Conservation (phyloP, 176 grass and related monocot species). For the Phoenix roebelenii region DNA sequence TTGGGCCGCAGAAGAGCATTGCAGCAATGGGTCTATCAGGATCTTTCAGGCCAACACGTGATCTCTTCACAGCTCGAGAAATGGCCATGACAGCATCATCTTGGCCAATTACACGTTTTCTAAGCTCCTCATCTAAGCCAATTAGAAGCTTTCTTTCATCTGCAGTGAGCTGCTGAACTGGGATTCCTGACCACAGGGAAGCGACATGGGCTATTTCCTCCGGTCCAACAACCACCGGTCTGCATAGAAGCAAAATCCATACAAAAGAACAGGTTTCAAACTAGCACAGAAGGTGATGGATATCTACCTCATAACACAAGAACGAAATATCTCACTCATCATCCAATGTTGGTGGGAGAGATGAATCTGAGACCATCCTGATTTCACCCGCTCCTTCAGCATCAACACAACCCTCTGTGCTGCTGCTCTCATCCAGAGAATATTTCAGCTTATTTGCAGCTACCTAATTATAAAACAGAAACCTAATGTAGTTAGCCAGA, state of each 20-base stretch:
- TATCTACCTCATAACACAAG: constrained; percentile 1
- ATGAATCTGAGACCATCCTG: constrained; percentile 19
- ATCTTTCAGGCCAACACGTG: constrained; percentile 74
- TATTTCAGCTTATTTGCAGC: constrained; percentile 75
- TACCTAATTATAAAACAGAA: constrained; percentile 37
- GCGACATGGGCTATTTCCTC: constrained; percentile 92
- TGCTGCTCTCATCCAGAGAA: constrained; percentile 45
- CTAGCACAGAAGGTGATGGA: background rate
- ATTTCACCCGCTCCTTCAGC: constrained; percentile 20
- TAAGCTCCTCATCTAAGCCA: constrained; percentile 69
- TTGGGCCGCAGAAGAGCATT: constrained; percentile 85
- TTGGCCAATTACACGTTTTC: constrained; percentile 91
- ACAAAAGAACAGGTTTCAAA: background rate
- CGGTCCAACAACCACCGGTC: constrained; percentile 45
- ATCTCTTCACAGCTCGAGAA: constrained; percentile 81
- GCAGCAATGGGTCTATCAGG: constrained; percentile 83
- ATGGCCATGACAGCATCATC: constrained; percentile 78
- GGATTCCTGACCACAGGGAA: constrained; percentile 91
- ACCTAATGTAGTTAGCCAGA: constrained; percentile 22
- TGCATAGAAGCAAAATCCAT: constrained; percentile 22
- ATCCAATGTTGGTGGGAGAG: constrained; percentile 13
- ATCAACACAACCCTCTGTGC: constrained; percentile 27
- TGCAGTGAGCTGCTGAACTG: constrained; percentile 71
- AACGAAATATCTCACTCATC: constrained; percentile 51
- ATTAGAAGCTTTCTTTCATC: constrained; percentile 78